Conservation (phyloP, 2,329 filamentous ascomycete species). For the Fusarium bulbicola region DNA sequence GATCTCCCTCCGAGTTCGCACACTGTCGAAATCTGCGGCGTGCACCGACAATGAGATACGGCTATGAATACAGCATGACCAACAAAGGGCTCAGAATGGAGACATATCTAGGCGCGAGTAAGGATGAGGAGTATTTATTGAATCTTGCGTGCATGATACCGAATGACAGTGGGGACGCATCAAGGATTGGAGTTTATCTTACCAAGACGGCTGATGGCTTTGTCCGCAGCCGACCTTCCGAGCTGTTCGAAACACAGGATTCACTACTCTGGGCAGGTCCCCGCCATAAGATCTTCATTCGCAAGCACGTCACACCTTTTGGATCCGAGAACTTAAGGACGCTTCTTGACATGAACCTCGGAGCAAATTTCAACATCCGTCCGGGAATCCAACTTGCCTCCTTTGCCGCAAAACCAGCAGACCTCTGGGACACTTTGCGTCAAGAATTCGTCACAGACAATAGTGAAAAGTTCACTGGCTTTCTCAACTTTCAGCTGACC, state of each 20-base stretch:
- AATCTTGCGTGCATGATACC: not conserved
- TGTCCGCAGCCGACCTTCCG: not conserved
- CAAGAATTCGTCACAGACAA: not conserved
- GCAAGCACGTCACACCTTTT: not conserved
- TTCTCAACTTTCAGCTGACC: not conserved
- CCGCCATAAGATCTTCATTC: not conserved
- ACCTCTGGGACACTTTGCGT: not conserved
- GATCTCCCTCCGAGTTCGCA: not conserved
- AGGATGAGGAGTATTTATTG: not conserved
- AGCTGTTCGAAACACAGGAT: not conserved
- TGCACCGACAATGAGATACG: not conserved
- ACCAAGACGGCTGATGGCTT: not conserved
- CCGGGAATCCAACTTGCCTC: not conserved
- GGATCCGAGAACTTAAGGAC: too few relatives aligned
- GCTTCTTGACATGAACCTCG: too few relatives aligned
- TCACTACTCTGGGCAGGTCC: not conserved
- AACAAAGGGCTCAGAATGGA: not conserved
- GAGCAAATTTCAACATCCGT: too few relatives aligned
- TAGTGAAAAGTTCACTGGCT: not conserved
- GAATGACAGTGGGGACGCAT: rapidly evolving
- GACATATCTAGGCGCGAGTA: not conserved
- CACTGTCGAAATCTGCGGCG: not conserved
- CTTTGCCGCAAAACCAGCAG: constrained; percentile 1
- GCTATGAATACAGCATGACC: not conserved
- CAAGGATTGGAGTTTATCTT: not conserved